These are phyloP conservation scores for Fistulinella prunicolor DNA, from an alignment of 768 basidiomycete species.

Conservation along the genomic window DNA sequence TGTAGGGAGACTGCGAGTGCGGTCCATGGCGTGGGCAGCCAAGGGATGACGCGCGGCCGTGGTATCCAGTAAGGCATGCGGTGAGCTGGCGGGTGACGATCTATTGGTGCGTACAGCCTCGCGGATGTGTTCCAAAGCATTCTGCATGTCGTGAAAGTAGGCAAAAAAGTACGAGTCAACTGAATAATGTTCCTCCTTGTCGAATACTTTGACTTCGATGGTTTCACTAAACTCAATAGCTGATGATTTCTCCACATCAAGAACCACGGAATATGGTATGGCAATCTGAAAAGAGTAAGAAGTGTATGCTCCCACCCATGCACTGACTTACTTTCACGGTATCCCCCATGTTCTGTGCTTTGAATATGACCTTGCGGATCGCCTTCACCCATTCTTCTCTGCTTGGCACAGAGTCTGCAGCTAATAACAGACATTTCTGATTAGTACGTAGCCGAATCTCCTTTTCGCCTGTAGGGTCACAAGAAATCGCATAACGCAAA, in stretches of 20 bases:
- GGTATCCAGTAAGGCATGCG: slow-evolving; percentile 52
- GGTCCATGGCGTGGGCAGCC: slow-evolving; percentile 35
- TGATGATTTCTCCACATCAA: slow-evolving; percentile 84
- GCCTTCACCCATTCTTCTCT: slow-evolving; percentile 96
- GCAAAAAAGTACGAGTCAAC: slow-evolving; percentile 93
- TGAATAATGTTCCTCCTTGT: slow-evolving; percentile 72
- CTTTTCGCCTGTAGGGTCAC: slow-evolving; percentile 74
- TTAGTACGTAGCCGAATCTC: slow-evolving; percentile 83
- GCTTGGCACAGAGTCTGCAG: slow-evolving; percentile 77
- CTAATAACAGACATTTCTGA: slow-evolving; percentile 68
- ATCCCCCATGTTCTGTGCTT: slow-evolving; percentile 94
- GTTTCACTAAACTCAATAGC: slow-evolving; percentile 97
- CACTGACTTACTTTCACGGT: slow-evolving; percentile 71
- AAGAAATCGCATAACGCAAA: slow-evolving; percentile 87
- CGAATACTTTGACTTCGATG: slow-evolving; percentile 89
- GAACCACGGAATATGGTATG: slow-evolving; percentile 85
- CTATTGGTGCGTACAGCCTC: slow-evolving; percentile 65
- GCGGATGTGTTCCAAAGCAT: slow-evolving; percentile 78
- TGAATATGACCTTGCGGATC: slow-evolving; percentile 91
- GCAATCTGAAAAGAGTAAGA: slow-evolving; percentile 59
- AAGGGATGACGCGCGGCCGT: slow-evolving; percentile 42
- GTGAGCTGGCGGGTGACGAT: slow-evolving; percentile 22
- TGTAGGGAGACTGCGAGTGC: slow-evolving; percentile 38
- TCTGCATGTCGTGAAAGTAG: slow-evolving; percentile 82
- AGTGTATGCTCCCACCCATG: background rate